phyloP scores from a whole-genome alignment of 2,329 filamentous ascomycete species.

The Fusarium sp. region DNA sequence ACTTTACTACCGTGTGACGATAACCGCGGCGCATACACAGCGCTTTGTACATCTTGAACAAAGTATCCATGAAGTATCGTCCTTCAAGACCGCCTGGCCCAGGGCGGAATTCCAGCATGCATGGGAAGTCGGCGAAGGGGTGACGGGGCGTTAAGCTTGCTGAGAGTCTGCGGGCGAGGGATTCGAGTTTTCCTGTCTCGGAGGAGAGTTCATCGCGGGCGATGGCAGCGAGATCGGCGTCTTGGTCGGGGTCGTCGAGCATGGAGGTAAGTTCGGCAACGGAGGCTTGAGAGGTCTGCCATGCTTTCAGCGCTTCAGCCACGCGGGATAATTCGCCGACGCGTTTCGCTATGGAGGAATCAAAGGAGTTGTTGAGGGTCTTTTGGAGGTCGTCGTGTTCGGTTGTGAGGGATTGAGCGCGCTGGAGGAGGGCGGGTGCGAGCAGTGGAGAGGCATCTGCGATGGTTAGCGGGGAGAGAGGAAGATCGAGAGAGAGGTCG shows the following conservation, averaged over 20 bases:
- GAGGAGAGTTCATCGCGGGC: constrained; percentile 81
- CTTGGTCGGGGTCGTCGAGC: constrained; percentile 55
- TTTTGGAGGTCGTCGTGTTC: constrained; percentile 65
- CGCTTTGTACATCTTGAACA: constrained; percentile 88
- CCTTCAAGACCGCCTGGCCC: constrained; percentile 93
- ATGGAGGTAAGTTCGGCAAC: constrained; percentile 63
- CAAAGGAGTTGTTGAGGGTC: constrained; percentile 62
- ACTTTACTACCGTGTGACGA: constrained; percentile 75
- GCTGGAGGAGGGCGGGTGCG: constrained; percentile 64
- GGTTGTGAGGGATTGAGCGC: constrained; percentile 64
- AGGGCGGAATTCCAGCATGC: constrained; percentile 89
- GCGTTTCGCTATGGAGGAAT: constrained; percentile 64
- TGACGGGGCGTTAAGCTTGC: constrained; percentile 84
- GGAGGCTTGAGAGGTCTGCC: constrained; percentile 62
- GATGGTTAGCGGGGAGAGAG: not conserved
- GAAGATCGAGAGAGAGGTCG: not conserved
- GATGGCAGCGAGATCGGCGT: constrained; percentile 77
- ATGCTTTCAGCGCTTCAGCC: constrained; percentile 64
- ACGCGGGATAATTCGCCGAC: constrained; percentile 68
- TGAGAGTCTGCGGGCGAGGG: constrained; percentile 73
- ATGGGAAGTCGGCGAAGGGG: constrained; percentile 88
- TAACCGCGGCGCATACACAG: constrained; percentile 77
- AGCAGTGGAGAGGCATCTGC: constrained; percentile 45
- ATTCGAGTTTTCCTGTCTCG: constrained; percentile 68
- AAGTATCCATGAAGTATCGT: constrained; percentile 84